Base-by-base conservation (phyloP, 2,329 filamentous ascomycete species). In the Exophiala oligosperma region DNA sequence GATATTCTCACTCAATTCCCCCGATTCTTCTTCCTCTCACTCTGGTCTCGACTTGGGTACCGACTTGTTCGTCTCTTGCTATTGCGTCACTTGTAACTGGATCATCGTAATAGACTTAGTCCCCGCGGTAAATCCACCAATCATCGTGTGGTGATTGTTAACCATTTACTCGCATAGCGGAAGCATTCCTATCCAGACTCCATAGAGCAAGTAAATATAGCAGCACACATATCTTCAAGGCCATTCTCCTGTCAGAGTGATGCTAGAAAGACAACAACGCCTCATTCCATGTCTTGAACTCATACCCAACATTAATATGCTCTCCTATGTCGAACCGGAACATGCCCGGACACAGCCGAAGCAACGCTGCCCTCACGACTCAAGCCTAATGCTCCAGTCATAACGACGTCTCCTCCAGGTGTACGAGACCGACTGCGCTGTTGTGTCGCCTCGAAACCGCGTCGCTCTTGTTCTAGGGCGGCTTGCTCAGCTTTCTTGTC, bases 401-500 rank as follows among this genome's bases (percentile, higher is more conserved):
- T 65, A 48, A 63, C 32, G 47, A 43, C 46, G 17, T 37, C 37
- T 9, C 43, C 43, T 28, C 53, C 59, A 5, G 56, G 54, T 1
- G 54, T 59, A 47, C 54, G 47, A 46, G 73, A 66, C 72, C 74
- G 56, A 63, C 70, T 66, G 64, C 60, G 37, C 64, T 71, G 68
- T 64, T 73, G 70, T 56, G 74, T 65, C 56, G 62, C 50, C 65
- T 76, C 72, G 66, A 73, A 61, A 65, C 59, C 26, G 68, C 66
- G 68, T 40, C 68, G 75, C 69, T 88, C 84, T 59, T 83, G 77
- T 7, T 79, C 77, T 48, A 84, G 76, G 29, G 89, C 75, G 26
- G 76, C 75, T 64, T 75, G 77, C 74, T 95, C 91, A 24, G 86
- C 87, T 21, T 84, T 82, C 44, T 82, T 82, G 48, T 81, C 79